Evolutionary conservation across 495 filamentous ascomycete genomes (phyloP).

Genomic region (Aspergillus taichungensis): DNA sequence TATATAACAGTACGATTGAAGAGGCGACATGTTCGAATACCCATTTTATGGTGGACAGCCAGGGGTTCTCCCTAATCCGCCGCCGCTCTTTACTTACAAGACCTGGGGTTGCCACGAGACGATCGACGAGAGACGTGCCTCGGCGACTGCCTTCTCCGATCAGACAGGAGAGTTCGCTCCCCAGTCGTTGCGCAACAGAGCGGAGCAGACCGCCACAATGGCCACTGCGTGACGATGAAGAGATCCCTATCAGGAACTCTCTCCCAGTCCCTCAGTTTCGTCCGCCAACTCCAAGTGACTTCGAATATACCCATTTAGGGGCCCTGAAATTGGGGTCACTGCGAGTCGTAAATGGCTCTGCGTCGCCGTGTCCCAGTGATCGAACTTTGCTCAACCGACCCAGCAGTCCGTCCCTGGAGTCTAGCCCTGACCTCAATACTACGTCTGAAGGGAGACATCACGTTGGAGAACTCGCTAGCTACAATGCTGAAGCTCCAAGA

Average conservation of each 20-base stretch:
- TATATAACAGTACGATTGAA: slow-evolving; percentile 15
- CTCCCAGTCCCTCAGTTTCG: slow-evolving; percentile 8
- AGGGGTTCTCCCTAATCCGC: slow-evolving; percentile 35
- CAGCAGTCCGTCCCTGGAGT: slow-evolving; percentile 5
- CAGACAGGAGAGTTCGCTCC: slow-evolving; percentile 14
- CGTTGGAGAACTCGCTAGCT: neutral
- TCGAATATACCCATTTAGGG: slow-evolving; percentile 41
- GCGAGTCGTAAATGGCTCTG: slow-evolving; percentile 40
- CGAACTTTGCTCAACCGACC: slow-evolving; percentile 16
- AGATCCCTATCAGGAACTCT: slow-evolving; percentile 1
- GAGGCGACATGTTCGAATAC: slow-evolving; percentile 29
- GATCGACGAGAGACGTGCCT: slow-evolving; percentile 18
- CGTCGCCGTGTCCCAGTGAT: slow-evolving; percentile 35
- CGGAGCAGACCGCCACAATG: slow-evolving; percentile 8
- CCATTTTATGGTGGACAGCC: slow-evolving; percentile 28
- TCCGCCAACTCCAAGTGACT: slow-evolving; percentile 32
- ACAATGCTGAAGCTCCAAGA: neutral
- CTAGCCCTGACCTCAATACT: slow-evolving; percentile 10
- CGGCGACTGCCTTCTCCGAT: slow-evolving; percentile 19
- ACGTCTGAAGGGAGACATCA: slow-evolving; percentile 1
- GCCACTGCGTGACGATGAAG: slow-evolving; percentile 8
- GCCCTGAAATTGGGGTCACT: slow-evolving; percentile 41
- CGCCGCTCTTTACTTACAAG: slow-evolving; percentile 39
- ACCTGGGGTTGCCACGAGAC: slow-evolving; percentile 41
- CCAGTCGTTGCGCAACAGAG: slow-evolving; percentile 6